Evolutionary conservation across 495 filamentous ascomycete species (phyloP), one percentile per base, ranked within the genome.

Genomic region (Aspergillus diversus): DNA sequence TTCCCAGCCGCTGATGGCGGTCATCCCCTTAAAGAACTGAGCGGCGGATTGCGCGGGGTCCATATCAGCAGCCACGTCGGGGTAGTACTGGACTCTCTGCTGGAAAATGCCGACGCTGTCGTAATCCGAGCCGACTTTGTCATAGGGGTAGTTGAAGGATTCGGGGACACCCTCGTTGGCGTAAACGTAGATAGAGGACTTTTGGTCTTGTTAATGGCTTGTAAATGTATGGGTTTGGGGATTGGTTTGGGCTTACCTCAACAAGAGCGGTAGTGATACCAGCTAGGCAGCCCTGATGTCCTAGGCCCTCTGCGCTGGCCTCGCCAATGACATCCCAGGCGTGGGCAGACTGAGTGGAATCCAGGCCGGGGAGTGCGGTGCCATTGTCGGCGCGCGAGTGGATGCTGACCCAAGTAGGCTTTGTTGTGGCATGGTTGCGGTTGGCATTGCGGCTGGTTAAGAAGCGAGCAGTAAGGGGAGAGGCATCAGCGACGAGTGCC

Each of bases 71-170:
- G n/a, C 21, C 5, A 53, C 50, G 32, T 32, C 21, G 15, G 39
- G 39, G n/a, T 53, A 53, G 15, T 53, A 53, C 16, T 15, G 27
- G 16, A 33, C 50, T 31, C 50, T 16, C 33, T 53, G 50, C 17
- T 53, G 50, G 21, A 53, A 53, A 7, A 53, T 53, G 21, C 50
- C 50, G 21, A 53, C 50, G 50, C 50, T 53, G 21, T 53, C 50
- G 50, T 53, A 33, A 15, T 53, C 50, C 13, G 13, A 15, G 16
- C 50, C 50, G 21, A 53, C 21, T 7, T 53, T 31, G 21, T 53
- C 50, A 31, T 53, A 33, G 16, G 16, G 17, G 31, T 53, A 53
- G 50, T 53, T 32, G 8, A 53, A 31, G 17, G 50, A 53, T 15
- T 27, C 50, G n/a, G 50, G 50, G 7, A 53, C 50, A 13, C 8